Conservation (phyloP, 495 filamentous ascomycete species). For the Penicillium turbatum region DNA sequence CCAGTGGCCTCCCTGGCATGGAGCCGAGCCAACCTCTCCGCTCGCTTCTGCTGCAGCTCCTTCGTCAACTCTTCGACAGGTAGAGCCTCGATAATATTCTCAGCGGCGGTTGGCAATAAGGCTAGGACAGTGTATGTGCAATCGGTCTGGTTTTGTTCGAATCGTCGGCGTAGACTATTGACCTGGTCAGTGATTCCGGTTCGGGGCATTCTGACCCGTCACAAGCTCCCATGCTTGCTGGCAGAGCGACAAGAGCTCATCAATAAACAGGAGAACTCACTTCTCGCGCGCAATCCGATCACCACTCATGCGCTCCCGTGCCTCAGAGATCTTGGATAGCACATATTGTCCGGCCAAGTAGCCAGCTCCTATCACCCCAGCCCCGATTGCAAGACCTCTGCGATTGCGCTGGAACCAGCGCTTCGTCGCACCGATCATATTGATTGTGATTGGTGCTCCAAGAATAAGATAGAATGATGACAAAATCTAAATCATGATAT, state of each 20-base stretch:
- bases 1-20: conserved; percentile 47
- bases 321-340: conserved; percentile 81
- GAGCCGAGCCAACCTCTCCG: conserved; percentile 61
- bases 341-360: conserved; percentile 94
- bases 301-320: conserved; percentile 89
- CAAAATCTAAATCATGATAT: conserved; percentile 9
- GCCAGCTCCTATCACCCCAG: conserved; percentile 80
- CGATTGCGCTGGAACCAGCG: conserved; percentile 91
- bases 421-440: conserved; percentile 78
- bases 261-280: conserved; percentile 47
- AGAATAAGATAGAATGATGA: neutral
- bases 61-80: conserved; percentile 86
- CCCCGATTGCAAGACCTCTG: conserved; percentile 79
- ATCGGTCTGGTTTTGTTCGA: conserved; percentile 98
- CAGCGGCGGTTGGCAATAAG: conserved; percentile 84
- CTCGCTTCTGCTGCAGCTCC: conserved; percentile 91
- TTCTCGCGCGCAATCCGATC: conserved; percentile 95
- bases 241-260: conserved; percentile 1
- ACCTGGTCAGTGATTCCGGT: conserved; percentile 13
- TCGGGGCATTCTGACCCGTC: neutral
- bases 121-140: conserved; percentile 97
- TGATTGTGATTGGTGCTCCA: conserved; percentile 22
- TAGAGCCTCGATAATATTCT: conserved; percentile 80
- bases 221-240: conserved; percentile 13
- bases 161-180: conserved; percentile 79